Conservation (phyloP, 2,329 filamentous ascomycete genomes). For the Coniochaeta ligniaria region DNA sequence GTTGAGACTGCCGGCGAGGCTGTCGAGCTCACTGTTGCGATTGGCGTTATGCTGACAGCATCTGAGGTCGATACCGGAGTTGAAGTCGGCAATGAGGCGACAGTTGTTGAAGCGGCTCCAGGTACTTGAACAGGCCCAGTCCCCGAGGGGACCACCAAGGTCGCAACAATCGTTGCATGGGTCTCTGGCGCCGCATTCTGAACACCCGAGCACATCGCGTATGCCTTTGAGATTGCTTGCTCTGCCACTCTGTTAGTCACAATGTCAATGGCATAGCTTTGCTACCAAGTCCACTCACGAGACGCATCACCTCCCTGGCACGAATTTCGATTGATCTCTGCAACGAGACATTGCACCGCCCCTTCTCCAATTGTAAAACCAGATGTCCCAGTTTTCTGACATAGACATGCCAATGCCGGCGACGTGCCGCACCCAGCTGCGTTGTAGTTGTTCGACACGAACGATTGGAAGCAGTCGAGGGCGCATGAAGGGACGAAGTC, state of each 20-base stretch:
- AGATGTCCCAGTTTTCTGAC: constrained; percentile 47
- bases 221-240: constrained; percentile 38
- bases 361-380: constrained; percentile 68
- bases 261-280: background rate
- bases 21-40: constrained; percentile 42
- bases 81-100: constrained; percentile 1
- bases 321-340: constrained; percentile 37
- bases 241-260: constrained; percentile 20
- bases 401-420: constrained; percentile 56
- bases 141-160: constrained; percentile 34
- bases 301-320: constrained; percentile 41
- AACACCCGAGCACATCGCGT: constrained; percentile 49
- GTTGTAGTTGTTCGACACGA: constrained; percentile 54
- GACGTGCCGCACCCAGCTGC: constrained; percentile 36
- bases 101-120: constrained; percentile 8
- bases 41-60: background rate
- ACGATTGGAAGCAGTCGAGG: constrained; percentile 52
- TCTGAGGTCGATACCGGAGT: constrained; percentile 5
- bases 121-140: constrained; percentile 25
- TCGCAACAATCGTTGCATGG: constrained; percentile 51
- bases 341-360: constrained; percentile 58
- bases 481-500: constrained; percentile 51
- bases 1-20: background rate
- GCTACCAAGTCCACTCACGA: constrained; percentile 21
- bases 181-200: constrained; percentile 46